Evolutionary conservation across 1,139 yeast genomes (phyloP).

Genomic region (Yamadazyma friedrichii): DNA sequence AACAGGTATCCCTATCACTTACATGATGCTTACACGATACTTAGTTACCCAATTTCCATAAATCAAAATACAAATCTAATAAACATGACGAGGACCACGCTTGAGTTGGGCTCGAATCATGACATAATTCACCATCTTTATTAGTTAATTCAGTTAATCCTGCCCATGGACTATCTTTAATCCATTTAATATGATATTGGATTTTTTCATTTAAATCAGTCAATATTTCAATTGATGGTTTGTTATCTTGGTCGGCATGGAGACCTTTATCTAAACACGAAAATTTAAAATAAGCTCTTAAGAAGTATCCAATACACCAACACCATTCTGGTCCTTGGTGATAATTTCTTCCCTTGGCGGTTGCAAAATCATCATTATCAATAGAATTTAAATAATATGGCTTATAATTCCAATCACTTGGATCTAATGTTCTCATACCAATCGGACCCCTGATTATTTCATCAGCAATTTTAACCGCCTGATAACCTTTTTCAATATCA

Average conservation of each 20-base stretch:
- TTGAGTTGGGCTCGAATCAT: slow-evolving; percentile 91
- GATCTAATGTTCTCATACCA: slow-evolving; percentile 92
- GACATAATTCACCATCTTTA: slow-evolving; percentile 76
- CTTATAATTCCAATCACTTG: slow-evolving; percentile 85
- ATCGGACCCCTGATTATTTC: slow-evolving; percentile 75
- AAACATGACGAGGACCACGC: slow-evolving; percentile 94
- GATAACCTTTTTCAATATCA: slow-evolving; percentile 54
- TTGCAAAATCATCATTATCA: slow-evolving; percentile 84
- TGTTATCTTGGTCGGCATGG: slow-evolving; percentile 6
- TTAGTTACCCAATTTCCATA: slow-evolving; percentile 27
- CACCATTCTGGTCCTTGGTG: slow-evolving; percentile 99
- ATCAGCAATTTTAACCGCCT: slow-evolving; percentile 73
- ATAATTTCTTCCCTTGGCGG: slow-evolving; percentile 92
- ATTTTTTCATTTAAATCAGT: slow-evolving; percentile 53
- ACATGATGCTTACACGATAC: too few relatives aligned
- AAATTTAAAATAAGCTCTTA: slow-evolving; percentile 68
- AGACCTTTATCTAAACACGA: slow-evolving; percentile 27
- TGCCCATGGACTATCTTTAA: slow-evolving; percentile 79
- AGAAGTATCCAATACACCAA: slow-evolving; percentile 85
- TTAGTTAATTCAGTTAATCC: slow-evolving; percentile 92
- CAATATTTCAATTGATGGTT: slow-evolving; percentile 25
- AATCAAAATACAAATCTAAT: slow-evolving; percentile 73
- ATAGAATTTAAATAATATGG: slow-evolving; percentile 83
- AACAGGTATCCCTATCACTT: too few relatives aligned
- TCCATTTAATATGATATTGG: slow-evolving; percentile 66